These are phyloP conservation scores for Draba incana DNA, from an alignment of 345 rosid genomes.

Conservation along the genomic window DNA sequence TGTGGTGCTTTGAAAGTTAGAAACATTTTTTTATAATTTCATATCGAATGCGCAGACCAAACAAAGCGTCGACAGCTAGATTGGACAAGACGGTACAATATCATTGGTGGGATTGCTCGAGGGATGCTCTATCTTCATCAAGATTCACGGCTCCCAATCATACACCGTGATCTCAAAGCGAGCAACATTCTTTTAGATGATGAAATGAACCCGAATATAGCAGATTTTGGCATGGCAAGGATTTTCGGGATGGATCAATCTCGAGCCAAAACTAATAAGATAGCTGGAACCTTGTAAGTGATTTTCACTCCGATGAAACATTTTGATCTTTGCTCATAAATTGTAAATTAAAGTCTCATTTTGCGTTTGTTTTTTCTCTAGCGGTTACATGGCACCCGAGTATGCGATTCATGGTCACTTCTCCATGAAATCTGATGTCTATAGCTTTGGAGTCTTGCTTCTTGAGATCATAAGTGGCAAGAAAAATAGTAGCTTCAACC, in stretches of 20 bases:
- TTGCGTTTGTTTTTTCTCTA: neutral
- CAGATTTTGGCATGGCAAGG: slow-evolving; percentile 21
- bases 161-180: slow-evolving; percentile 24
- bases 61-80: neutral
- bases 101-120: slow-evolving; percentile 12
- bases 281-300: slow-evolving; percentile 29
- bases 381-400: slow-evolving; percentile 48
- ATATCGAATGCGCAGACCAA: neutral
- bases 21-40: too few species aligned
- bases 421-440: slow-evolving; percentile 44
- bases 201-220: slow-evolving; percentile 6
- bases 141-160: slow-evolving; percentile 8
- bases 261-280: slow-evolving; percentile 16
- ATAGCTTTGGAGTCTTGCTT: slow-evolving; percentile 44
- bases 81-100: slow-evolving; percentile 25
- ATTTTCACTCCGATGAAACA: neutral
- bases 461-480: slow-evolving; percentile 44
- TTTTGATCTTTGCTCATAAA: neutral
- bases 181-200: slow-evolving; percentile 22
- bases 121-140: slow-evolving; percentile 21
- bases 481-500: slow-evolving; percentile 34
- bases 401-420: slow-evolving; percentile 32
- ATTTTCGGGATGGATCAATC: neutral
- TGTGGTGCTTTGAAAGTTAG: too few species aligned
- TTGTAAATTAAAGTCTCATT: neutral